Base-by-base conservation (phyloP, 1,284 basidiomycete species). In the Ganoderma multipileum region DNA sequence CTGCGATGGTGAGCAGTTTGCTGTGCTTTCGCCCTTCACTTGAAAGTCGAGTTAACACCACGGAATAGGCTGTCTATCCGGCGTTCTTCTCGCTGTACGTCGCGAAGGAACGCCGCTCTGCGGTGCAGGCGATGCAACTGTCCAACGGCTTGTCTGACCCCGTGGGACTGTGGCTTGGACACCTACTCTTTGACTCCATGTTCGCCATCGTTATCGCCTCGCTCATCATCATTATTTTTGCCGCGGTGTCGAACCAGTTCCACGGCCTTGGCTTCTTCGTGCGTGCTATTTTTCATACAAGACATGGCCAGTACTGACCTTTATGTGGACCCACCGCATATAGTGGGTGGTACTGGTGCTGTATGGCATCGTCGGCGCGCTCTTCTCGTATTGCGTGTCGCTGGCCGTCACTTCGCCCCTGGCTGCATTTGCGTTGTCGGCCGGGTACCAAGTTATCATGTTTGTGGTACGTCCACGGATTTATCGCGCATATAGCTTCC, bases 31-130 rank as follows among this genome's bases (percentile, higher is more conserved):
- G 38, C 12, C 12, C 0, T 39, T 39, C 6, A 11, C 6, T 4
- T 9, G 38, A 39, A 39, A 39, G 38, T 36, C 36, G 36, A n/a
- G 36, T 11, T 65, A 28, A 42, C 39, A 28, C 38, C 16, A 16
- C 3, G 52, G 6, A 5, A 0, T 73, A 92, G 88, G 85, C 89
- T 20, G 88, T 93, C 0, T 95, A 88, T 77, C 92, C 93, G 2
- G 93, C 93, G 0, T 95, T 95, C 79, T 93, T 91, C 70, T 85
- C 91, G 11, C 77, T 95, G 16, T 95, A 95, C 77, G 91, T 93
- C 7, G 87, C 88, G 20, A 86, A 84, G 71, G 92, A 91, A 76
- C 86, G 88, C 36, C 84, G 84, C 55, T 90, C 89, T 9, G 88
- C 87, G 52, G 91, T 90, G 2, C 92, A 90, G 79, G 91, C 91